A percentile compares a stretch with the other conserved stretches of the same genome.
phyloP scores from a whole-genome alignment of 768 basidiomycete species.

The Trametes elegans region DNA sequence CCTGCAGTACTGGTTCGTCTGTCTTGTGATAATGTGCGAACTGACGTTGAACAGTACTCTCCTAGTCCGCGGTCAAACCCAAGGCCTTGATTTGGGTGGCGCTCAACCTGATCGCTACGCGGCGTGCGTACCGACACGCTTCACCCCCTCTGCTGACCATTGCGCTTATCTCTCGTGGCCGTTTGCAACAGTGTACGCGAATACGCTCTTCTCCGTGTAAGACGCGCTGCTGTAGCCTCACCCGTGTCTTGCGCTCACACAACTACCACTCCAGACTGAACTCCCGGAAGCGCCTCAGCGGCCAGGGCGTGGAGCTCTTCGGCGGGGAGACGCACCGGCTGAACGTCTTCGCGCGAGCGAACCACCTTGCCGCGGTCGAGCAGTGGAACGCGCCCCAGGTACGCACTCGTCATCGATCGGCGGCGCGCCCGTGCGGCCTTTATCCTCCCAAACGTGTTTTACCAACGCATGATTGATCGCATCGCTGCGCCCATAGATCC shows the following conservation, averaged over 20 bases:
- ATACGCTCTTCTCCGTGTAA: not conserved
- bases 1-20: too few relatives aligned
- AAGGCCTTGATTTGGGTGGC: too few relatives aligned
- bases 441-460: too few relatives aligned
- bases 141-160: not conserved
- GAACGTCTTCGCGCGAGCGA: slow-evolving; percentile 4
- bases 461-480: not conserved
- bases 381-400: slow-evolving; percentile 2
- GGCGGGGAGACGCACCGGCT: not conserved
- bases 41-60: too few relatives aligned
- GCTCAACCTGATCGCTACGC: not conserved
- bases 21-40: too few relatives aligned
- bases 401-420: not conserved
- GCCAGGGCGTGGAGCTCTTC: slow-evolving; percentile 5
- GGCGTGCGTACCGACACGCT: not conserved
- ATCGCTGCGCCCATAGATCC: not conserved
- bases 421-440: not conserved
- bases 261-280: not conserved
- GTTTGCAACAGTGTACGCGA: not conserved
- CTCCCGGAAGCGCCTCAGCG: not conserved
- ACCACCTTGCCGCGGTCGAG: slow-evolving; percentile 4
- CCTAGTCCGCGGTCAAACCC: too few relatives aligned
- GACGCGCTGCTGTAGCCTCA: not conserved
- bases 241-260: not conserved
- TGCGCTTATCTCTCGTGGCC: too few relatives aligned